Base-by-base conservation (phyloP, 257 asterid species). In the Echium plantagineum region DNA sequence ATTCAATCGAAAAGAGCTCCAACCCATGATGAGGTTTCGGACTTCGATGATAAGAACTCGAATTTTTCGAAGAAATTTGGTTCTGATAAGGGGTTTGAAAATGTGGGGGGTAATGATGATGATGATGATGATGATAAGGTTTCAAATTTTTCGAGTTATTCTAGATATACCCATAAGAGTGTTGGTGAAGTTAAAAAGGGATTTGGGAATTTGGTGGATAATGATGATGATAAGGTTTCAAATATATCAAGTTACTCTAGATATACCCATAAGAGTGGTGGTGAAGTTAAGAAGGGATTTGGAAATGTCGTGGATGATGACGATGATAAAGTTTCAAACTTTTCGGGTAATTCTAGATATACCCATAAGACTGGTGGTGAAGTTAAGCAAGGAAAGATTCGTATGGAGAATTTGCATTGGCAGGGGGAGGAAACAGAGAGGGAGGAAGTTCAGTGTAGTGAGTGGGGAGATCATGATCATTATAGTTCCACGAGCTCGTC, bases 391-490 rank as follows among this genome's bases (percentile, higher is more conserved):
- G 26, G 67, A 48, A 63, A 64, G 64, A 69, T 69, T 57, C 49
- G 53, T 47, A 1, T 24, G 2, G 63, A 73, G 64, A 54, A 78
- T 55, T 52, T 38, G 19, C 68, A 77, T 13, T 85, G 86, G 83
- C 93, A 86, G 52, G 79, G 83, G 24, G 94, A 82, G 52, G 86
- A 77, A 55, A 94, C 75, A 21, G 96, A 93, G 84, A 86, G 99
- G 68, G 97, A 93, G 64, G 99, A 93, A 63, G 94, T 93, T 22
- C 91, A 84, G 77, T 93, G 97, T 69, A 86, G 99, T 55, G 99
- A 93, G 31, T 93, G 97, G 96, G 96, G 82, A 52, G 98, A 89
- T 73, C 94, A 80, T 32, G 94, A 85, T 66, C 95, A 71, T 64
- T 86, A 73, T 59, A 78, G 85, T 28, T 79, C 82, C 52, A 74